phyloP scores from a whole-genome alignment of 164 flowering plant species.

The Berberis thunbergii region DNA sequence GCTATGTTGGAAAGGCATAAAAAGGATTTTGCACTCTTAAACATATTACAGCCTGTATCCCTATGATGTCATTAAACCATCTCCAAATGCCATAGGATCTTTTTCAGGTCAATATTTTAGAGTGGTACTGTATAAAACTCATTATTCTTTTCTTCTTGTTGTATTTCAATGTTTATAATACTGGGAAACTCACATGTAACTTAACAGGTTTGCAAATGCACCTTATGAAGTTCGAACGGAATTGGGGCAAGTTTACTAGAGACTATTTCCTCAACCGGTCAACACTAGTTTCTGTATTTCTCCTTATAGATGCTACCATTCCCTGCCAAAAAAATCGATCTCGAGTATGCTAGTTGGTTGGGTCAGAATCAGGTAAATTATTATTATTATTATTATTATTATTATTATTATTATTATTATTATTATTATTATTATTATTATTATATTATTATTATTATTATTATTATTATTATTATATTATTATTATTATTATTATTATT shows the following conservation, averaged over 20 bases:
- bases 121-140: no score
- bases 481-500: no score
- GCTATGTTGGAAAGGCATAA: no score
- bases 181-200: background rate
- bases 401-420: background rate
- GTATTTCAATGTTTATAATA: background rate
- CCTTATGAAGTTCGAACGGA: slow-evolving; percentile 66
- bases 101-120: no score
- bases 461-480: no score
- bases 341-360: slow-evolving; percentile 96
- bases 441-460: no score
- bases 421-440: no score
- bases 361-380: slow-evolving; percentile 72
- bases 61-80: no score
- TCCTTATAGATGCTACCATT: slow-evolving; percentile 91
- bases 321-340: slow-evolving; percentile 87
- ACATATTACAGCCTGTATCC: no score
- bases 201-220: slow-evolving; percentile 75
- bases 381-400: background rate
- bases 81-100: no score
- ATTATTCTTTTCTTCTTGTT: no score
- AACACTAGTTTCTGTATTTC: slow-evolving; percentile 79
- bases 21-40: no score
- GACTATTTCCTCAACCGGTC: slow-evolving; percentile 79
- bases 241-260: slow-evolving; percentile 83